Evolutionary conservation across 2,329 filamentous ascomycete species (phyloP).

Genomic region (Aspergillus viridinutans): DNA sequence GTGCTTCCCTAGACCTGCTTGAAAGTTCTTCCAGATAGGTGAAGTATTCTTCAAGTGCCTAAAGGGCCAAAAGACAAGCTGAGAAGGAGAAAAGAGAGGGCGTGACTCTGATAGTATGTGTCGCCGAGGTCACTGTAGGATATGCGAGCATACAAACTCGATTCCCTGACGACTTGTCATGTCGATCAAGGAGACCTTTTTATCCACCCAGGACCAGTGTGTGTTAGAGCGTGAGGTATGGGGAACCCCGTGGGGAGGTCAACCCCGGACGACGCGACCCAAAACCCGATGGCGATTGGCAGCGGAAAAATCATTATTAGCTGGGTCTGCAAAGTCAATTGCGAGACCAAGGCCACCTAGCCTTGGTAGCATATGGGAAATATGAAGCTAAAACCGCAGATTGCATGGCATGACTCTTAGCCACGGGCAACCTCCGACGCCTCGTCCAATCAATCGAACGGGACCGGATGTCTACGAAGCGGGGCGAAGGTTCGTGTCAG

Average conservation of each 20-base stretch:
- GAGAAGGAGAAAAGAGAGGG: not conserved
- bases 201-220: not conserved
- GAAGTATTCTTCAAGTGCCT: not conserved
- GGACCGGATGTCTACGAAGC: conserved; percentile 1
- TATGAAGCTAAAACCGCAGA: not conserved
- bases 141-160: not conserved
- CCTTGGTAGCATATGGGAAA: not conserved
- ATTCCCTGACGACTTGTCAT: not conserved
- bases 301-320: not conserved
- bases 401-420: not conserved
- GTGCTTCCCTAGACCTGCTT: not conserved
- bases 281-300: conserved; percentile 7
- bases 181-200: not conserved
- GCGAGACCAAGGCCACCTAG: not conserved
- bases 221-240: conserved; percentile 1
- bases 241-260: conserved; percentile 24
- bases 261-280: conserved; percentile 10
- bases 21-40: not conserved
- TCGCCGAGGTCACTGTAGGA: not conserved
- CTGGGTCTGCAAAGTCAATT: not conserved
- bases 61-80: not conserved
- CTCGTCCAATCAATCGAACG: conserved; percentile 13
- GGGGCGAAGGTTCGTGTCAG: conserved; percentile 5
- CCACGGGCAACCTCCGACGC: conserved; percentile 18
- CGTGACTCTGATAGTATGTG: not conserved